These are phyloP conservation scores for Prunella vulgaris DNA, from an alignment of 257 asterid genomes.

Conservation along the genomic window DNA sequence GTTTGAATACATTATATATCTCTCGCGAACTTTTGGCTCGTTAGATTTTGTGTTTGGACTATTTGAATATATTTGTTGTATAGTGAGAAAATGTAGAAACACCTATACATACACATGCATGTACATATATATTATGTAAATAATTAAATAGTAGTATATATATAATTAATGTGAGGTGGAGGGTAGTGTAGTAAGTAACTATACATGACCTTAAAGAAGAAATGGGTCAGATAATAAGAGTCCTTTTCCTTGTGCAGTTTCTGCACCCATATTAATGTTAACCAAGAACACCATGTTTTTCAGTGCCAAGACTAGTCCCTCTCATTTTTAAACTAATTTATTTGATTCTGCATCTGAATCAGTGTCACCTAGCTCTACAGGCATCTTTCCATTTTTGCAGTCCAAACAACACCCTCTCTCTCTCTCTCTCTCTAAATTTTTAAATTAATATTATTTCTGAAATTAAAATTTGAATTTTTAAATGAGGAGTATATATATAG, in stretches of 20 bases:
- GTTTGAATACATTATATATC: not conserved
- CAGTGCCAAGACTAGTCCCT: conserved; percentile 86
- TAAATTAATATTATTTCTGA: too few species aligned
- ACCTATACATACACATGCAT: not conserved
- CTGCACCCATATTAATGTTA: conserved; percentile 48
- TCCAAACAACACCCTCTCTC: too few species aligned
- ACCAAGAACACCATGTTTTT: conserved; percentile 65
- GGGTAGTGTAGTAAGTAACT: not conserved
- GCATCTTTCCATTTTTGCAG: conserved; percentile 44
- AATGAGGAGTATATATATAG: too few species aligned
- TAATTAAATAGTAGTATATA: too few species aligned
- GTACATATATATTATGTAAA: not conserved
- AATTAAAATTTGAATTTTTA: too few species aligned
- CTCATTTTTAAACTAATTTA: conserved; percentile 26
- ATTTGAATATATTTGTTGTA: conserved; percentile 54
- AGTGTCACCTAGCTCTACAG: conserved; percentile 27
- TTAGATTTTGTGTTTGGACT: conserved; percentile 49
- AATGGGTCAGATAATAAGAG: conserved; percentile 35
- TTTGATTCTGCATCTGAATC: conserved; percentile 39
- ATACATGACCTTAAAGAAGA: not conserved
- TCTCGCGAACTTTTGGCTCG: conserved; percentile 14
- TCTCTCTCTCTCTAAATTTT: too few species aligned
- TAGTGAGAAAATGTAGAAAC: conserved; percentile 37
- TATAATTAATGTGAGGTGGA: not conserved
- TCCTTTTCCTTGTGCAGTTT: conserved; percentile 7